Evolutionary conservation across 345 rosid genomes (phyloP), one percentile per base, ranked within the genome.

Genomic region (Gossypium ekmanianum): DNA sequence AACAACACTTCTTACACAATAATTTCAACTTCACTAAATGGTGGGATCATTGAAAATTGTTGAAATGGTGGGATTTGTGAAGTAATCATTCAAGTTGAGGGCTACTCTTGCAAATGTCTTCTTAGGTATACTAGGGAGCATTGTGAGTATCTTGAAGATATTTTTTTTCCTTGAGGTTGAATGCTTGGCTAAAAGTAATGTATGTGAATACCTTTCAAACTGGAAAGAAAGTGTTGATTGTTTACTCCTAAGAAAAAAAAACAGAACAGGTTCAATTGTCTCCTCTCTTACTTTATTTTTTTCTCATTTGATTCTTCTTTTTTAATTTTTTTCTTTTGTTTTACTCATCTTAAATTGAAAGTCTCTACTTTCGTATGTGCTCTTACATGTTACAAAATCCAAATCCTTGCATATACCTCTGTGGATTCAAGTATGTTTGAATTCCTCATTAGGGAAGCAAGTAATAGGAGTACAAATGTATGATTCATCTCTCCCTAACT

Each of bases 71-170:
- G 84, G 72, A 74, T 39, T 34, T 81, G 84, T 34, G 73, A 78
- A 44, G 84, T 79, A 79, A 81, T 81, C 12, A 80, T 83, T 57
- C 84, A 79, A 75, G 86, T 84, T 2, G 84, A 83, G 73, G 61
- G 65, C 1, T 81, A 84, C 54, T 64, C 47, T 7, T 84, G 82
- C 78, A 61, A 56, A 58, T 84, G 83, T 68, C 82, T 63, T 29
- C 57, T 78, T 11, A 79, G 84, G 10, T 78, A 54, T 61, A 17
- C 45, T 3, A 84, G 79, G 9, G 56, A 76, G 7, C 75, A 9
- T 17, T 84, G 82, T 2, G 75, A 81, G 63, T 72, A 73, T 57
- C 41, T 39, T 0, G 81, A 84, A 10, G 52, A 62, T 67, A 13
- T 67, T 67, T 29, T 45, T 55, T 22, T 22, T 67, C 39, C 56